Evolutionary conservation across 345 rosid genomes (phyloP).

Genomic region (Durio zibethinus): DNA sequence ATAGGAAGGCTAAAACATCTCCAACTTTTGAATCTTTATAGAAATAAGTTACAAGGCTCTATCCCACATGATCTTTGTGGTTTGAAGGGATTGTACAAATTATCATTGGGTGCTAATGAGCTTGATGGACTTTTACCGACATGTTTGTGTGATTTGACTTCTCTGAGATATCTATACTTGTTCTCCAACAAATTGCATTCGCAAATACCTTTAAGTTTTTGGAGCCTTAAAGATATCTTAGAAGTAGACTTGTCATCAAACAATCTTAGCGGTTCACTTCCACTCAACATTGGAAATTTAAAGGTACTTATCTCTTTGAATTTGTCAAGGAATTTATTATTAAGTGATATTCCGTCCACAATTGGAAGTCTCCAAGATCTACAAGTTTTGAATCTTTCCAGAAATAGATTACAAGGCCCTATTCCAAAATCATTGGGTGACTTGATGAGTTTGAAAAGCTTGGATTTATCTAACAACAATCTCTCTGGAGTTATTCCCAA

Average conservation of each 20-base stretch:
- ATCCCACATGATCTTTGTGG: too few species aligned
- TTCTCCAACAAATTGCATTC: background rate
- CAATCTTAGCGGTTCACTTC: background rate
- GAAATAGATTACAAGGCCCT: conserved; percentile 11
- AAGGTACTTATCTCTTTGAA: background rate
- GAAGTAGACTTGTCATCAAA: conserved; percentile 13
- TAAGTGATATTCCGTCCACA: background rate
- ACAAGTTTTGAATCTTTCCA: background rate
- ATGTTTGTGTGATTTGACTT: conserved; percentile 1
- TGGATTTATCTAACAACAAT: conserved; percentile 24
- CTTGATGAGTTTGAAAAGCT: conserved; percentile 6
- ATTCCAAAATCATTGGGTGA: conserved; percentile 11
- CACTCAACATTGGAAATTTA: background rate
- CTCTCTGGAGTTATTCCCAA: conserved; percentile 25
- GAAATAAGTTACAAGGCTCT: too few species aligned
- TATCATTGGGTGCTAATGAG: background rate
- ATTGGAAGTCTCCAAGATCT: conserved; percentile 7
- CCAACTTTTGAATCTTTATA: too few species aligned
- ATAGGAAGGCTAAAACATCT: too few species aligned
- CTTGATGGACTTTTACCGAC: background rate
- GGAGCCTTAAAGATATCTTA: conserved; percentile 4
- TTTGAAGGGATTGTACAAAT: too few species aligned
- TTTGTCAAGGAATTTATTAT: conserved; percentile 16
- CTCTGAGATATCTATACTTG: background rate
- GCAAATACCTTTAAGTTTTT: conserved; percentile 1